Base-by-base conservation (phyloP, 768 basidiomycete genomes). In the Polyporus arcularius region DNA sequence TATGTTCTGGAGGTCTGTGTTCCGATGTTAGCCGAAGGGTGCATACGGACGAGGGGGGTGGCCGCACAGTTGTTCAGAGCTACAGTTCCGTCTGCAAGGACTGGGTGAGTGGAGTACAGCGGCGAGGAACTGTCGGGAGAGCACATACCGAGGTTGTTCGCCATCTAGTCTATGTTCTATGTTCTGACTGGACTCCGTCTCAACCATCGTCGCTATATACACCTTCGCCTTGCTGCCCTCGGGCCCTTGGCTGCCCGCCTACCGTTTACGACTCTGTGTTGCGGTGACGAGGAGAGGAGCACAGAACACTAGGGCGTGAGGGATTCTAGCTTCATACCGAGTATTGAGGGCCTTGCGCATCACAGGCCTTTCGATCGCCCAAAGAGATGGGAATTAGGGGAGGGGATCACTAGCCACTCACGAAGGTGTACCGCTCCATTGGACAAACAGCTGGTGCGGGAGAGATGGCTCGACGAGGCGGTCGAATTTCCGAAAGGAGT, bases 1-100 rank as follows among this genome's bases (percentile, higher is more conserved):
- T 42, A 70, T 73, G n/a, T 71, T 73, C 68, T 87, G 85, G 28
- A 90, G 75, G 71, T 85, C 88, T 88, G 50, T 7, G 15, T n/a
- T 55, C 31, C 42, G 32, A 39, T 12, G 39, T 10, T 8, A 30
- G 46, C 32, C 40, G 45, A 50, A 21, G 31, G 31, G 26, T n/a
- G 39, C 14, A n/a, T 30, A 8, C 16, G 32, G 8, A n/a, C 18
- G 5, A 32, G 21, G 8, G 28, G 6, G 18, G 50, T 21, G 9
- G n/a, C 48, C 77, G 53, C 65, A 80, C 80, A 76, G 63, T 80
- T 80, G 68, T 81, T 80, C 3, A 81, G 67, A 14, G 65, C 62
- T 3, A 68, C 65, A 38, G 64, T 67, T 2, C 61, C 61, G 26
- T 64, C 69, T 65, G 42, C 3, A 58, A 43, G 8, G 43, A 43